A percentile compares a stretch with the other conserved stretches of the same genome.
These are phyloP conservation scores for Chaetomium olivaceum DNA, from an alignment of 2,329 filamentous ascomycete species.

Conservation along the genomic window DNA sequence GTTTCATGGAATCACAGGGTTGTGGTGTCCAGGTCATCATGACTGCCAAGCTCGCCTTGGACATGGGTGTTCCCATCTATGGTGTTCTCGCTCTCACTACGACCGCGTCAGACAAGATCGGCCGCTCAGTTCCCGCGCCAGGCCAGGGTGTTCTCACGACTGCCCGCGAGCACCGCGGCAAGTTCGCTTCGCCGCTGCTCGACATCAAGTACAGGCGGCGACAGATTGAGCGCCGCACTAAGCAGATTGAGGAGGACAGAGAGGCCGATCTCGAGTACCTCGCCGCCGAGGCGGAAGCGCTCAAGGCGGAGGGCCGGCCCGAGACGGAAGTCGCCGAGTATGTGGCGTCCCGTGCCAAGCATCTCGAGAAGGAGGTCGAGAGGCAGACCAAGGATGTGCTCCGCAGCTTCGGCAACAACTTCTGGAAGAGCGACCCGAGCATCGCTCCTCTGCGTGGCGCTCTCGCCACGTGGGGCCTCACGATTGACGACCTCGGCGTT, in stretches of 20 bases:
- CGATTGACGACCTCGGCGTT: conserved; percentile 90
- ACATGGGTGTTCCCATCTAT: conserved; percentile 98
- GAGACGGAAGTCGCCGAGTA: conserved; percentile 80
- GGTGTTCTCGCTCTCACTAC: conserved; percentile 91
- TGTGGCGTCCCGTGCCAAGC: conserved; percentile 76
- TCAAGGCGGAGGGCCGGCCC: conserved; percentile 73
- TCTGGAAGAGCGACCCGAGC: conserved; percentile 94
- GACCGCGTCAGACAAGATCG: conserved; percentile 98
- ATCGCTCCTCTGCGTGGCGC: conserved; percentile 96
- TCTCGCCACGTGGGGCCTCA: conserved; percentile 95
- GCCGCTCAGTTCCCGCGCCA: conserved; percentile 92
- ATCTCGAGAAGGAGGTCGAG: conserved; percentile 84
- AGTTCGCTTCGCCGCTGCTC: conserved; percentile 91
- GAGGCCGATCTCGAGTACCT: conserved; percentile 92
- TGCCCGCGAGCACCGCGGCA: conserved; percentile 84
- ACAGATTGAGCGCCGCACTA: conserved; percentile 90
- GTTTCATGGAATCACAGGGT: conserved; percentile 99
- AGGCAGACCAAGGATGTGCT: conserved; percentile 93
- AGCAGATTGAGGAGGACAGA: conserved; percentile 94
- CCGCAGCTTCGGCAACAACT: conserved; percentile 92
- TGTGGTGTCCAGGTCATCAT: conserved; percentile 98
- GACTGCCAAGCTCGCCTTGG: conserved; percentile 91
- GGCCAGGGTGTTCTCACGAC: conserved; percentile 96
- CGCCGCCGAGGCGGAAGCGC: conserved; percentile 86
- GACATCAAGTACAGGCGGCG: conserved; percentile 97